phyloP scores from a whole-genome alignment of 2,329 filamentous ascomycete species.

The Diaporthe caulivora region DNA sequence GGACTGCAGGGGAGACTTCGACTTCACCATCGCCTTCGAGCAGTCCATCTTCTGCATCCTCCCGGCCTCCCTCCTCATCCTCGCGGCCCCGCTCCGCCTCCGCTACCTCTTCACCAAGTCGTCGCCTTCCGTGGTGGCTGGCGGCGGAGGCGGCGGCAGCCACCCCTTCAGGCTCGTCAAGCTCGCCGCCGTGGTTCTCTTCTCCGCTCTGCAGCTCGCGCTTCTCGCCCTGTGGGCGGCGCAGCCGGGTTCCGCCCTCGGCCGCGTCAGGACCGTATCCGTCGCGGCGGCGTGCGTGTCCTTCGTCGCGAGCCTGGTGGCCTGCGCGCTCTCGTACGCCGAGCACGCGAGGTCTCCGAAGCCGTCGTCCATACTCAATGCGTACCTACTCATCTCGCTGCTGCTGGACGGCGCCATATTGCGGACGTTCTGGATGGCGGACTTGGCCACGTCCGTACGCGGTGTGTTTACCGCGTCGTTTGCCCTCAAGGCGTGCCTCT shows the following conservation, averaged over 20 bases:
- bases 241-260: conserved; percentile 36
- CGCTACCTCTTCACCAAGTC: conserved; percentile 42
- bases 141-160: conserved; percentile 33
- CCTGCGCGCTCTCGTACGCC: conserved; percentile 48
- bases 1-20: conserved; percentile 57
- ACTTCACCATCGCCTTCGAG: conserved; percentile 64
- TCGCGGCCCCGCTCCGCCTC: conserved; percentile 50
- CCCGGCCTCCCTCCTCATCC: conserved; percentile 48
- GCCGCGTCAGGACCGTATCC: conserved; percentile 46
- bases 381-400: conserved; percentile 51
- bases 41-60: conserved; percentile 50
- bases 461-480: conserved; percentile 52
- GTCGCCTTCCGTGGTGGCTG: conserved; percentile 45
- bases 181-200: conserved; percentile 44
- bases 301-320: conserved; percentile 49
- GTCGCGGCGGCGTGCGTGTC: conserved; percentile 50
- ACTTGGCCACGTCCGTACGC: conserved; percentile 44
- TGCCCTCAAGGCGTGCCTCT: conserved; percentile 50
- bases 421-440: conserved; percentile 51
- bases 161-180: conserved; percentile 45
- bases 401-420: conserved; percentile 51
- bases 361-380: conserved; percentile 50
- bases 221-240: conserved; percentile 50
- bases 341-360: conserved; percentile 50
- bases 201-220: conserved; percentile 50